These are phyloP conservation scores for Pseudogymnoascus sp. DNA, from an alignment of 2,329 filamentous ascomycete species.

Conservation along the genomic window DNA sequence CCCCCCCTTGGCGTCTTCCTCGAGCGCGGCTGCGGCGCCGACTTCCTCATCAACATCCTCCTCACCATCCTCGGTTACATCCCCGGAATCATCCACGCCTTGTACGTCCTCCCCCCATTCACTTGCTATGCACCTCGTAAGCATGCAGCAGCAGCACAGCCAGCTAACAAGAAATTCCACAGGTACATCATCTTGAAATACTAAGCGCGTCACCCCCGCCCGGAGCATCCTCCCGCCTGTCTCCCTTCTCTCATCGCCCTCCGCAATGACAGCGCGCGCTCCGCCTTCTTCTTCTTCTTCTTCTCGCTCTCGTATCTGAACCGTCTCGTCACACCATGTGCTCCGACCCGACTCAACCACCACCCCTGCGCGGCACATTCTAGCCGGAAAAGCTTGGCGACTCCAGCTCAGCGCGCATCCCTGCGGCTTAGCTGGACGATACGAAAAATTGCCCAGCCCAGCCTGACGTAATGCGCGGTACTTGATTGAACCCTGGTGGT, in stretches of 20 bases:
- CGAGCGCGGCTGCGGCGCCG: constrained; percentile 79
- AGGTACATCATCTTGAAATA: constrained; percentile 86
- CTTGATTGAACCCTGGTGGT: not conserved
- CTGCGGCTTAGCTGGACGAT: not conserved
- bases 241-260: not conserved
- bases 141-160: not conserved
- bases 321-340: not conserved
- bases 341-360: not conserved
- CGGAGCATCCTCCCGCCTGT: not conserved
- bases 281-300: not conserved
- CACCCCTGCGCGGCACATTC: not conserved
- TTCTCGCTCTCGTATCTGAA: not conserved
- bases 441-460: not conserved
- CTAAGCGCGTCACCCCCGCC: constrained; percentile 37
- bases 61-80: constrained; percentile 71
- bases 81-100: constrained; percentile 82
- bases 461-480: not conserved
- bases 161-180: constrained; percentile 16
- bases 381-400: not conserved
- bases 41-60: constrained; percentile 87
- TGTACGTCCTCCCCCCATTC: constrained; percentile 45
- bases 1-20: constrained; percentile 90
- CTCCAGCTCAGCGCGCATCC: not conserved
- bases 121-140: not conserved
- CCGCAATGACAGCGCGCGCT: constrained; percentile 1